Evolutionary conservation across 2,329 filamentous ascomycete species (phyloP).

Genomic region (Tolypocladium inflatum): DNA sequence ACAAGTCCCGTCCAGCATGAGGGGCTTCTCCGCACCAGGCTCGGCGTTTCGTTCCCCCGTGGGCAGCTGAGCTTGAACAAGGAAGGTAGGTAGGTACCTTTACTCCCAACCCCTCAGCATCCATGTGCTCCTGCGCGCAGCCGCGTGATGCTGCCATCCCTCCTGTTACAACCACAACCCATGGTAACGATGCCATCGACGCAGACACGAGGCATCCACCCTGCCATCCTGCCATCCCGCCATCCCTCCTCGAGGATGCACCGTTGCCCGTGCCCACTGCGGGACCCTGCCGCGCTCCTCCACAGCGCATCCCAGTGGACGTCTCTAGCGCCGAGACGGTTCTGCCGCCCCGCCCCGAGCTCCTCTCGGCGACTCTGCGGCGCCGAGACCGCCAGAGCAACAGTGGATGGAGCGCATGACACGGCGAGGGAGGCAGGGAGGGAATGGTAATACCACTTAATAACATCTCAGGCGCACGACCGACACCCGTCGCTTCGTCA

Average conservation of each 20-base stretch:
- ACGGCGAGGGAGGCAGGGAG: not conserved
- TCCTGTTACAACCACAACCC: not conserved
- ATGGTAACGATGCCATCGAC: not conserved
- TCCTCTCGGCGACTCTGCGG: not conserved
- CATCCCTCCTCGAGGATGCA: not conserved
- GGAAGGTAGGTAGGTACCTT: too few relatives aligned
- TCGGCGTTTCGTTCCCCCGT: not conserved
- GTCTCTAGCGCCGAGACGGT: not conserved
- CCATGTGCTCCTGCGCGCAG: not conserved
- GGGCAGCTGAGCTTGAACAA: not conserved
- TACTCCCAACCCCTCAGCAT: not conserved
- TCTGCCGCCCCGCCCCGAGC: not conserved
- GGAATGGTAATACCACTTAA: not conserved
- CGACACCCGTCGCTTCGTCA: not conserved
- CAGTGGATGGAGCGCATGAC: not conserved
- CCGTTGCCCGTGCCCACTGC: not conserved
- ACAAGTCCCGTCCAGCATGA: not conserved
- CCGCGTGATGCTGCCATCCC: not conserved
- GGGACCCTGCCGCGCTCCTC: not conserved
- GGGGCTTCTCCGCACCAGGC: not conserved
- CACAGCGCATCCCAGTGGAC: not conserved
- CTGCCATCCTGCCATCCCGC: not conserved
- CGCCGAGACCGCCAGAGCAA: constrained; percentile 1
- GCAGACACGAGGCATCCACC: not conserved
- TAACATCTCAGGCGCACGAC: not conserved